Evolutionary conservation across 495 filamentous ascomycete species (phyloP).

Genomic region (Alectoria sarmentosa): DNA sequence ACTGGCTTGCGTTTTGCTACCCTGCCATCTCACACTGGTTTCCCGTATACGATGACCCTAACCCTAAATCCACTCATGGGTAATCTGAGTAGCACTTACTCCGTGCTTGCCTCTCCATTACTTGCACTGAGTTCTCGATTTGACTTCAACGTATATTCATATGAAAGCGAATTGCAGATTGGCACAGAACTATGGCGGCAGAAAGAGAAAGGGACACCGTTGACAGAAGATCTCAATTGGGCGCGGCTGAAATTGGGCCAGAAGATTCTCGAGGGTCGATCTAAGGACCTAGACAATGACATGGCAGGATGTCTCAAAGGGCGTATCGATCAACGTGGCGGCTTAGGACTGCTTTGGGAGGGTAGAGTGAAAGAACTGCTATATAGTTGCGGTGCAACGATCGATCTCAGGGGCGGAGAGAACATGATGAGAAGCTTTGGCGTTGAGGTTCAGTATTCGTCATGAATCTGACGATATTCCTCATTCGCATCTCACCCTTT

Average conservation of each 20-base stretch:
- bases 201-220: constrained; percentile 44
- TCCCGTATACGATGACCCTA: constrained; percentile 87
- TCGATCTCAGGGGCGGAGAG: constrained; percentile 65
- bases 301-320: constrained; percentile 87
- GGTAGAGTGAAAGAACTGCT: constrained; percentile 86
- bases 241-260: constrained; percentile 16
- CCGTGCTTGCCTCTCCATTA: constrained; percentile 72
- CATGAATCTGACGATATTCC: constrained; percentile 43
- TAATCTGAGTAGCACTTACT: constrained; percentile 81
- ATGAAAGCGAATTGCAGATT: constrained; percentile 86
- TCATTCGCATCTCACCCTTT: not conserved
- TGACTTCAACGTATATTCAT: constrained; percentile 97
- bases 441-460: constrained; percentile 86
- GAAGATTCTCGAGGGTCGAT: not conserved
- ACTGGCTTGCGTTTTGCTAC: constrained; percentile 85
- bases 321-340: constrained; percentile 74
- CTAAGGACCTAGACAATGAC: constrained; percentile 39
- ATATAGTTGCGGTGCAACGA: constrained; percentile 76
- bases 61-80: constrained; percentile 92
- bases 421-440: constrained; percentile 70
- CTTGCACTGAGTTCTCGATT: constrained; percentile 82
- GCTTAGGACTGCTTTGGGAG: constrained; percentile 86
- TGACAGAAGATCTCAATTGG: constrained; percentile 35
- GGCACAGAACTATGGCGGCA: constrained; percentile 83
- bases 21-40: constrained; percentile 74